Conservation (phyloP, 2,329 filamentous ascomycete genomes). For the Talaromyces sp. region DNA sequence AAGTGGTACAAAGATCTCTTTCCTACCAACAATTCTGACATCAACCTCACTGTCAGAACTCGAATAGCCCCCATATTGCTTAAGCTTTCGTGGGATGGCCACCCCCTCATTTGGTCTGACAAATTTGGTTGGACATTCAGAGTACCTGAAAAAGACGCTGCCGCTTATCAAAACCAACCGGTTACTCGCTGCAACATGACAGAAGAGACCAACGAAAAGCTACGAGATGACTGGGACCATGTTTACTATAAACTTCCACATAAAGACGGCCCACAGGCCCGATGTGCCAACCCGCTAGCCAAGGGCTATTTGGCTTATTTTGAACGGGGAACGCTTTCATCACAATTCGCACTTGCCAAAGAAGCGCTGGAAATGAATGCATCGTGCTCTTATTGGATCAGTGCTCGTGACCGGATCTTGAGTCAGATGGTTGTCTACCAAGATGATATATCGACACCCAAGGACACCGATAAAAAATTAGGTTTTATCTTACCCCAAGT, state of each 20-base stretch:
- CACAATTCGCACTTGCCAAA: conserved; percentile 83
- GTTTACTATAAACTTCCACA: conserved; percentile 91
- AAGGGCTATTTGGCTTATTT: conserved; percentile 90
- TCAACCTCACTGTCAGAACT: conserved; percentile 77
- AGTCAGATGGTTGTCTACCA: conserved; percentile 94
- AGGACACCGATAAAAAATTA: conserved; percentile 27
- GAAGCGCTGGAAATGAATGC: conserved; percentile 98
- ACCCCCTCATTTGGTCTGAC: conserved; percentile 89
- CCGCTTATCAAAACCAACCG: conserved; percentile 63
- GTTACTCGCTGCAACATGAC: conserved; percentile 70
- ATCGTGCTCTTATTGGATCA: conserved; percentile 98
- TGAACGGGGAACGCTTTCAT: conserved; percentile 79
- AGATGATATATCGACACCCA: conserved; percentile 44
- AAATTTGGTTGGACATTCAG: conserved; percentile 89
- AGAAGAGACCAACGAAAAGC: conserved; percentile 60
- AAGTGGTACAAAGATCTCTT: conserved; percentile 95
- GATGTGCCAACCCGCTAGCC: conserved; percentile 81
- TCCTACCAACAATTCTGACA: conserved; percentile 55
- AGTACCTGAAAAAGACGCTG: conserved; percentile 57
- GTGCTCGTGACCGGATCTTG: conserved; percentile 83
- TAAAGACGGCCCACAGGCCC: conserved; percentile 81
- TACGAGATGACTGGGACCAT: conserved; percentile 61
- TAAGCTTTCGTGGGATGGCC: conserved; percentile 78
- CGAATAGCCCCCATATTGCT: conserved; percentile 81
- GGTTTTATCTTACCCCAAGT: conserved; percentile 93